Base-by-base conservation (phyloP, 2,329 filamentous ascomycete genomes). In the Phyllosticta citribraziliensis region DNA sequence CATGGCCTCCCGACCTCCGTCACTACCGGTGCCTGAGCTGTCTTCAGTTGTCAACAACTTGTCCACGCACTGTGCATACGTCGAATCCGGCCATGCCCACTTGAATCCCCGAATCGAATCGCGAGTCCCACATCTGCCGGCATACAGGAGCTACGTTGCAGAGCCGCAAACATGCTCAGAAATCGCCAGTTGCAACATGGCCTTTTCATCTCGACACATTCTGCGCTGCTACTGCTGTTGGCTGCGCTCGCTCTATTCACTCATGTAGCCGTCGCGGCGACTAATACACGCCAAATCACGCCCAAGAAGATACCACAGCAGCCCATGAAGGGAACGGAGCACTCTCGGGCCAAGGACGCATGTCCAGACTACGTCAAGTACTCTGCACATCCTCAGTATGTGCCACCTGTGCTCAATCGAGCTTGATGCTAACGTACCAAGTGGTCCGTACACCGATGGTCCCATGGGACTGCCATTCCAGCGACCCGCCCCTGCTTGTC, bases 401-500 rank as follows among this genome's bases (percentile, higher is more conserved):
- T 40, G 47, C 24, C 67, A 9, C 72, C 67, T 63, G 70, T 40
- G 33, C 33, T 14, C 33, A 40, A 68, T 51, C 69, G 71, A 40
- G 22, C 69, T 69, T 52, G 64, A 65, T 17, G 59, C 61, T 55
- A 72, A 20, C 9, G 22, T 4, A 51, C 5, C 27, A 27, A 33
- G 52, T 57, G 25, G 27, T 22, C 94, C 94, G 0, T 83, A 88
- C 64, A 96, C 90, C 73, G 79, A 86, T 20, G 94, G 94, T 0
- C 88, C 88, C 4, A 80, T 95, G 69, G 79, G 81, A 58, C 81
- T 99, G 1, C 91, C 94, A 0, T 97, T 85, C 73, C 94, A 99
- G 73, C 83, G 94, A 62, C 94, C 94, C 2, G 84, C 86, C 33
- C 78, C 80, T 60, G 82, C 84, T 71, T 99, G 94, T 73, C 89